Percentiles rank a stretch among this genome's conserved stretches.
Evolutionary conservation across 441 rosid species (phyloP).

Genomic region (Erodium trifolium): DNA sequence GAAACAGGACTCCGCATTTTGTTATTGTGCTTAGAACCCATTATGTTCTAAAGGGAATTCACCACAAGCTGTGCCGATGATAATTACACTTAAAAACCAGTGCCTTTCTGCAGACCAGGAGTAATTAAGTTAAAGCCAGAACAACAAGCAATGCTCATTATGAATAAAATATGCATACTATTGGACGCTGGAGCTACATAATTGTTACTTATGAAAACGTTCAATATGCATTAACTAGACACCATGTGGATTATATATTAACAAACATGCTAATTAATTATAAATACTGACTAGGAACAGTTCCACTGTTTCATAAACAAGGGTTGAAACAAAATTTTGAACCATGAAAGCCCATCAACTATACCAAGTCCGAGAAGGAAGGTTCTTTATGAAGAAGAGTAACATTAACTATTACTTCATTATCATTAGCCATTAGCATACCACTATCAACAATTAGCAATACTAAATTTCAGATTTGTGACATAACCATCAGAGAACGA

Average conservation of each 20-base stretch:
- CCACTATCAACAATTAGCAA: neutral
- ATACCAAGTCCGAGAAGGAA: neutral
- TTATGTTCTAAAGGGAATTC: slow-evolving; percentile 19
- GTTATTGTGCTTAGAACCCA: slow-evolving; percentile 54
- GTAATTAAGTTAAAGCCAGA: neutral
- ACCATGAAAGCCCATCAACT: neutral
- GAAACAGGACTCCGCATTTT: slow-evolving; percentile 54
- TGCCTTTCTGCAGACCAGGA: neutral
- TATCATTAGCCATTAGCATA: neutral
- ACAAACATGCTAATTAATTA: neutral
- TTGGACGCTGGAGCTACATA: neutral
- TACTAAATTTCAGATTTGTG: neutral
- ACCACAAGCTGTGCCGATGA: slow-evolving; percentile 22
- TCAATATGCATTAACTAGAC: neutral
- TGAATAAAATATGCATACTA: neutral
- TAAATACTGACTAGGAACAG: no score
- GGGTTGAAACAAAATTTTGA: neutral
- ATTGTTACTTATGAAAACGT: neutral
- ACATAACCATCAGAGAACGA: neutral
- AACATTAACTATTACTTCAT: neutral
- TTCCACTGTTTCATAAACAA: neutral
- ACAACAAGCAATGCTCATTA: neutral
- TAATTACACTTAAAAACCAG: slow-evolving; percentile 1
- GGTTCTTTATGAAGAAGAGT: neutral
- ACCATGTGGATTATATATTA: neutral